Conservation (phyloP, 345 rosid genomes). For the Lagerstroemia speciosa region DNA sequence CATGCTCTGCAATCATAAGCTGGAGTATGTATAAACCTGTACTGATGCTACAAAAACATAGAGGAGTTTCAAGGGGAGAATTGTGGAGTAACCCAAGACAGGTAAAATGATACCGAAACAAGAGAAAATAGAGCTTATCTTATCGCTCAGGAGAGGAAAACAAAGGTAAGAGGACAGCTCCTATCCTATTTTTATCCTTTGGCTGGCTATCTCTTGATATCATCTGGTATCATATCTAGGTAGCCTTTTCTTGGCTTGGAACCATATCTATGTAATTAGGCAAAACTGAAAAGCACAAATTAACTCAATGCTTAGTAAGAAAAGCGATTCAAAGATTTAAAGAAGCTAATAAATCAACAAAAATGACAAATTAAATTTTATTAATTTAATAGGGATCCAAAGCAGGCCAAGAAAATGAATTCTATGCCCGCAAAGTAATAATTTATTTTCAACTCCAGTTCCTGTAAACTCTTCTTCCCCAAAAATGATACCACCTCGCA, state of each 20-base stretch:
- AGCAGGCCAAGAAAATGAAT: not conserved
- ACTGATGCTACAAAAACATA: too few species aligned
- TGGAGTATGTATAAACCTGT: too few species aligned
- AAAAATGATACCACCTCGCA: not conserved
- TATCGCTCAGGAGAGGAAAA: not conserved
- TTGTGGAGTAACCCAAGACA: not conserved
- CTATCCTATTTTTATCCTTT: not conserved
- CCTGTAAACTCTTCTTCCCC: not conserved
- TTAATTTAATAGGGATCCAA: too few species aligned
- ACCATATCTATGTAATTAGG: too few species aligned
- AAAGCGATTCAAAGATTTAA: too few species aligned
- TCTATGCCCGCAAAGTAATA: not conserved
- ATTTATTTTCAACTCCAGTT: not conserved
- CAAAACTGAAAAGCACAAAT: too few species aligned
- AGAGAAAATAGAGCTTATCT: not conserved
- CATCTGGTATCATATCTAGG: not conserved
- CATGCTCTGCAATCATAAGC: not conserved
- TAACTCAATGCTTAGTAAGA: not conserved
- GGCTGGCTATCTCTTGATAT: not conserved
- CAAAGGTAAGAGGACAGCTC: not conserved
- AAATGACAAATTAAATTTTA: too few species aligned
- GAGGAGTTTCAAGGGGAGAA: not conserved
- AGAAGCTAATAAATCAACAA: too few species aligned
- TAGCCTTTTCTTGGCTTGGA: too few species aligned
- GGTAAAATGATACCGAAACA: not conserved